A percentile compares a stretch with the other conserved stretches of the same genome.
These are phyloP conservation scores for Tausonia pullulans DNA, from an alignment of 1,284 basidiomycete species.

Conservation along the genomic window DNA sequence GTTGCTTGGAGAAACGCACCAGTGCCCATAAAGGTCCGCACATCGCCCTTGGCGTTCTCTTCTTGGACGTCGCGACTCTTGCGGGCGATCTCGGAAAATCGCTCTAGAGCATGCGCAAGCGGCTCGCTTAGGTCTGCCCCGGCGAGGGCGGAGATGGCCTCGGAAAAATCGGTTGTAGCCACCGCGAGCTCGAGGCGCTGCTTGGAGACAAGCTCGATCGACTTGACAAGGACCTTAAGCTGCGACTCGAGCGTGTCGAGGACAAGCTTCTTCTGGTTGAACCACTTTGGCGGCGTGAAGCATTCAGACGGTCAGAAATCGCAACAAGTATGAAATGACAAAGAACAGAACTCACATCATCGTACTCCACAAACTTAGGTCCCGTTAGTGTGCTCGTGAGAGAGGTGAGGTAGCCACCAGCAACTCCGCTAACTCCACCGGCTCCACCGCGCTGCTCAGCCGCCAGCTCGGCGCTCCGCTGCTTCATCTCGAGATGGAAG, in stretches of 20 bases:
- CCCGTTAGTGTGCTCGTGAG: slow-evolving; percentile 67
- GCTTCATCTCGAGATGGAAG: slow-evolving; percentile 80
- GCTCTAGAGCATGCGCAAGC: slow-evolving; percentile 53
- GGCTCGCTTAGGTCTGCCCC: slow-evolving; percentile 63
- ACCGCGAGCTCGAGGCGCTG: slow-evolving; percentile 62
- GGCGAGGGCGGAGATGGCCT: slow-evolving; percentile 53
- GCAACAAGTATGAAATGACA: no score
- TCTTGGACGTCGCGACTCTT: slow-evolving; percentile 59
- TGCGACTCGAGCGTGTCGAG: slow-evolving; percentile 84
- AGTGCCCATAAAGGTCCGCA: slow-evolving; percentile 62
- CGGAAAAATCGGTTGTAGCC: slow-evolving; percentile 59
- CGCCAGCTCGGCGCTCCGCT: slow-evolving; percentile 61
- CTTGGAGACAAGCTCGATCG: slow-evolving; percentile 69
- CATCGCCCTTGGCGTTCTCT: slow-evolving; percentile 63
- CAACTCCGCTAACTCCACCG: slow-evolving; percentile 29
- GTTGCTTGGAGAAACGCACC: slow-evolving; percentile 35
- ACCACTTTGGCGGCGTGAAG: slow-evolving; percentile 52
- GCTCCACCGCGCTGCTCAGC: slow-evolving; percentile 42
- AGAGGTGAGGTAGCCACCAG: slow-evolving; percentile 49
- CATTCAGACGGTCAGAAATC: slow-evolving; percentile 6
- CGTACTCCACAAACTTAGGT: slow-evolving; percentile 79
- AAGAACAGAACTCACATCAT: slow-evolving; percentile 50
- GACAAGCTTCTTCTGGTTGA: slow-evolving; percentile 73
- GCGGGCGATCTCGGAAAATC: slow-evolving; percentile 59
- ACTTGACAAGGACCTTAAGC: slow-evolving; percentile 70